Evolutionary conservation across 2,329 filamentous ascomycete genomes (phyloP), one percentile per base, ranked within the genome.

Genomic region (Nemania sp.): DNA sequence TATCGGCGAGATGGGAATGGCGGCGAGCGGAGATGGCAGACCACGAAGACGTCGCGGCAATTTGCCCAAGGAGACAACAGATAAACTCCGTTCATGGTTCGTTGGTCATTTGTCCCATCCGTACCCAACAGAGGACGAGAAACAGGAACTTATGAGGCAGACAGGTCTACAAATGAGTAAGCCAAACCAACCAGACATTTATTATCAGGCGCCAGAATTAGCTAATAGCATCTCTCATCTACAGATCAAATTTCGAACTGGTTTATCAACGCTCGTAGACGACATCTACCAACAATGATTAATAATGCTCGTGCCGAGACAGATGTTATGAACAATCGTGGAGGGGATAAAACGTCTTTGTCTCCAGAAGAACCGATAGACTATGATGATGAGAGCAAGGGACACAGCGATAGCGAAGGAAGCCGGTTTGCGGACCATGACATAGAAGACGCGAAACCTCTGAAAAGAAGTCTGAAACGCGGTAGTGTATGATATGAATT

Each of bases 81-180:
- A 92, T 67, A 86, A 89, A 61, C 77, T 96, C 34, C 83, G 89
- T 49, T 77, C 82, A 0, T 96, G 91, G 91, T 92, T 95, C 61
- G 73, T 86, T 46, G 79, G 80, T n/a, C 88, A 94, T 70, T 72
- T 91, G 6, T 78, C 85, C 56, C 90, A 94, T 66, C 90, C 91
- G 0, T 96, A 96, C 68, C 91, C 91, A 1, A 91, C 86, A 4
- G 90, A 95, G 70, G 90, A 95, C 59, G 88, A 95, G 73, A 95
- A 96, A 72, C 84, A 92, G 67, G 83, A 89, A 54, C 78, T 96
- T 42, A 90, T 91, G 79, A 80, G 81, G 41, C 78, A 84, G 66
- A 96, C 91, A 1, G 85, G 85, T 1, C 76, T 96, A 23, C 87
- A 89, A 49, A 86, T 95, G 75, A 92, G 88, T 83, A 78, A 76